Base-by-base conservation (phyloP, 78 protist species). In the Dictyostelium capitatum region DNA sequence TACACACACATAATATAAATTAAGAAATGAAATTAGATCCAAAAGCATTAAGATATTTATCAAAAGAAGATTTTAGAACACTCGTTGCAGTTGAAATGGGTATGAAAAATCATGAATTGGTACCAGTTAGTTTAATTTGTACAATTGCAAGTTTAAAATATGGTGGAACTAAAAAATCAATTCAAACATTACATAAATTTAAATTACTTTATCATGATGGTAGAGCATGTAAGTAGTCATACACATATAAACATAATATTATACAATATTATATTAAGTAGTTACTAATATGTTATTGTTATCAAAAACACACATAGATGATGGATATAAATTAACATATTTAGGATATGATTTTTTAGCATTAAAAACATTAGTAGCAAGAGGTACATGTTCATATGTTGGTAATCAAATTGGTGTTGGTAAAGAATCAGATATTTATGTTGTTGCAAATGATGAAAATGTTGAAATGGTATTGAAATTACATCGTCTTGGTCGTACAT, bases 371-470 rank as follows among this genome's bases (percentile, higher is more conserved):
- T 80, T 99, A 14, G 48, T 84, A 56, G 96, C 95, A 69, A 95
- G 99, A 32, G 97, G 95, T 5, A 25, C 50, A 7, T 37, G 98
- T 15, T 17, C 73, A 46, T 83, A 90, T 23, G 97, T 99, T n/a
- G 99, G 99, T 32, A 82, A 56, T 46, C 96, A 98, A 65, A 83
- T 99, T 69, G 99, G 99, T 50, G 99, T 98, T 6, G 99, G 99
- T 50, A 99, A 99, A 83, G 99, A 99, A 75, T 97, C 99, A 0
- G 99, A 98, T 84, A 79, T 98, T 10, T 96, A 84, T 78, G 20
- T 91, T 28, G 97, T 62, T 3, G 82, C 81, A 10, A 57, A 84
- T 48, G 96, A 81, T 32, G 94, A 95, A 1, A 98, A 89, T 43
- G 41, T 50, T 11, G 96, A 95, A 50, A 70, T 93, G 64, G 75